Evolutionary conservation across 345 rosid species (phyloP).

Genomic region (Euphorbia tirucalli): DNA sequence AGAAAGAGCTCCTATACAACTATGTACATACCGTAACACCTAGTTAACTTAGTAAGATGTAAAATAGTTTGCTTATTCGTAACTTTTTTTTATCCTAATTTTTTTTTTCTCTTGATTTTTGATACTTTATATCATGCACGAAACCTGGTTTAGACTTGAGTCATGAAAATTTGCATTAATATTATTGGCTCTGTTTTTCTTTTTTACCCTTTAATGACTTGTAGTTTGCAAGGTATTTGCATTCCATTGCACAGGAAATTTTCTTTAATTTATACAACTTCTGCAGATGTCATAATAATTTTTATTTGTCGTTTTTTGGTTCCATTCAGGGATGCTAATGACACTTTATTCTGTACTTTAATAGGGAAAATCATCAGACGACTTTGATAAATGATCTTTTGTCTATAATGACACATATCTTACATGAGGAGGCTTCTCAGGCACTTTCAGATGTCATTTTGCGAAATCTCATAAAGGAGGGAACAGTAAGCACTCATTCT

Average conservation of each 20-base stretch:
- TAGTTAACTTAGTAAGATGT: too few relatives aligned
- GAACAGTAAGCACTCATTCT: constrained; percentile 43
- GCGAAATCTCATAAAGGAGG: constrained; percentile 70
- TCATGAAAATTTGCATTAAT: background rate
- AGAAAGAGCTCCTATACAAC: too few relatives aligned
- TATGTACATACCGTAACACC: too few relatives aligned
- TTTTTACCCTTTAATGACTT: too few relatives aligned
- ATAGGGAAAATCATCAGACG: constrained; percentile 58
- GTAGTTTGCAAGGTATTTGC: background rate
- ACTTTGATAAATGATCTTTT: constrained; percentile 57
- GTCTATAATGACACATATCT: constrained; percentile 59
- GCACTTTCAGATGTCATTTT: constrained; percentile 52
- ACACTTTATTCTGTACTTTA: constrained; percentile 18
- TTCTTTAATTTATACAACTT: background rate
- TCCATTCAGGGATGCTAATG: background rate
- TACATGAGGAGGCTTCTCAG: constrained; percentile 66
- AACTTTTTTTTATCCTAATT: background rate
- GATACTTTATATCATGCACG: background rate
- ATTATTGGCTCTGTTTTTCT: background rate
- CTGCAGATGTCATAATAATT: background rate
- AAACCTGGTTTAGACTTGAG: background rate
- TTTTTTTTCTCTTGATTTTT: background rate
- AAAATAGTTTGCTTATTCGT: background rate
- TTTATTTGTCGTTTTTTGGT: constrained; percentile 6
- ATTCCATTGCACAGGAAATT: background rate